Conservation (phyloP, 192 early-diverging fungal genomes). For the Coemansia sp. region DNA sequence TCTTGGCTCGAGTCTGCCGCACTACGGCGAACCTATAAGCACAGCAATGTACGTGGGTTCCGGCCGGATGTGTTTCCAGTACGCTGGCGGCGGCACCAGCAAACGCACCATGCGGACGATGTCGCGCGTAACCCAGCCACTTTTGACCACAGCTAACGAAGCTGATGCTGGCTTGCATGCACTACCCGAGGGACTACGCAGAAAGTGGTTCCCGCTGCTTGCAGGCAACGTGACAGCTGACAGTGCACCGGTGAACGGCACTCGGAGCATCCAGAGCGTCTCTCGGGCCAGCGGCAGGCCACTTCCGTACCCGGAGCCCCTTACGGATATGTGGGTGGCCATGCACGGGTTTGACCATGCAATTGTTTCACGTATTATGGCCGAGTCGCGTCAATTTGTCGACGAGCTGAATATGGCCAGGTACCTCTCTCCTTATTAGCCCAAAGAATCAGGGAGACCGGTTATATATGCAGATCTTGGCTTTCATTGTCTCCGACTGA, state of each 20-base stretch:
- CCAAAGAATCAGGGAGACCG: background rate
- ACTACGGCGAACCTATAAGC: conserved; percentile 42
- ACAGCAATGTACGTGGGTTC: conserved; percentile 41
- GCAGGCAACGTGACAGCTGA: background rate
- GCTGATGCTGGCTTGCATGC: conserved; percentile 23
- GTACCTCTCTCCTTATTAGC: conserved; percentile 46
- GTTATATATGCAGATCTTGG: background rate
- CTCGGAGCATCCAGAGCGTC: conserved; percentile 6
- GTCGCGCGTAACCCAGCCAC: conserved; percentile 26
- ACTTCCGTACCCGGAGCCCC: conserved; percentile 36
- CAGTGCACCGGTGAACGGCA: conserved; percentile 9
- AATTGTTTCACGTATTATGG: conserved; percentile 27
- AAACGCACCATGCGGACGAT: conserved; percentile 10
- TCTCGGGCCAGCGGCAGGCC: conserved; percentile 10
- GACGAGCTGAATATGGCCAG: conserved; percentile 40
- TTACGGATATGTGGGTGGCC: conserved; percentile 44
- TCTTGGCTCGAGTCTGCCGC: conserved; percentile 25
- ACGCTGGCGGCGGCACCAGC: conserved; percentile 19
- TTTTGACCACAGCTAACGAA: background rate
- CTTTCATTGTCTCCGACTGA: background rate
- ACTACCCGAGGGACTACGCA: conserved; percentile 32
- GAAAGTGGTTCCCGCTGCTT: conserved; percentile 49
- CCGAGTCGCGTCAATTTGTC: conserved; percentile 46
- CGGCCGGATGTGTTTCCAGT: conserved; percentile 51
- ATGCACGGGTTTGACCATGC: conserved; percentile 46